phyloP scores from a whole-genome alignment of 768 basidiomycete genomes.

The Trametes gibbosa region DNA sequence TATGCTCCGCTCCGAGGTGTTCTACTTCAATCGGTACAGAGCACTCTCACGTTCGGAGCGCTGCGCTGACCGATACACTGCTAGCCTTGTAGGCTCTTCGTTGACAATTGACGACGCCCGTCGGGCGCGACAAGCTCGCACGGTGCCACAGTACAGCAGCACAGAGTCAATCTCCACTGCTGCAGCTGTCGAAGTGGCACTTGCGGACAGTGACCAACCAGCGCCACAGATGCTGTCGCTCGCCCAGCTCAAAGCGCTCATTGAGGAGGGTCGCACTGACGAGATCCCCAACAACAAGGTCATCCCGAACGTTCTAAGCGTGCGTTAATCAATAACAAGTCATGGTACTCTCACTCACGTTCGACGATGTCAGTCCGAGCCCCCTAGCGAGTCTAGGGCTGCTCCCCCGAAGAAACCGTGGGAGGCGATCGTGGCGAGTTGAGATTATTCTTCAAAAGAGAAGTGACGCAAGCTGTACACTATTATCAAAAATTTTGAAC shows the following conservation, averaged over 20 bases:
- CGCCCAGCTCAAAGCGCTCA: constrained; percentile 64
- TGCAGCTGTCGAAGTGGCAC: too few relatives aligned
- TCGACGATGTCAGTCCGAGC: constrained; percentile 40
- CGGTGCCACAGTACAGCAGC: too few relatives aligned
- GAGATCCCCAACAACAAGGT: constrained; percentile 76
- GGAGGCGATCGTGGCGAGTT: constrained; percentile 39
- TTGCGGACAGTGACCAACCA: neutral
- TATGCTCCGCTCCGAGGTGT: constrained; percentile 54
- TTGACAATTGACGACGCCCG: neutral
- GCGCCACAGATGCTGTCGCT: constrained; percentile 57
- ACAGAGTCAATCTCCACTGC: too few relatives aligned
- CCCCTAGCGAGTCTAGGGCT: constrained; percentile 55
- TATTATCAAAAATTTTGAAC: too few relatives aligned
- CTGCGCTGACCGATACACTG: neutral
- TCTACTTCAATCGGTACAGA: constrained; percentile 66
- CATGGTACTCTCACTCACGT: neutral
- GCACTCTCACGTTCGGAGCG: neutral
- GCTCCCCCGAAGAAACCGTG: constrained; percentile 63
- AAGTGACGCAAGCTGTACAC: too few relatives aligned
- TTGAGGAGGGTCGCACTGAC: constrained; percentile 68
- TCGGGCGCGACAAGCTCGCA: neutral
- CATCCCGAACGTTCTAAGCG: constrained; percentile 67
- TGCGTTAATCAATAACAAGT: constrained; percentile 24
- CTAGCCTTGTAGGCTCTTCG: neutral
- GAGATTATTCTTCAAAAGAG: neutral